Evolutionary conservation across 1,139 yeast genomes (phyloP).

Genomic region (Torulaspora globosa): DNA sequence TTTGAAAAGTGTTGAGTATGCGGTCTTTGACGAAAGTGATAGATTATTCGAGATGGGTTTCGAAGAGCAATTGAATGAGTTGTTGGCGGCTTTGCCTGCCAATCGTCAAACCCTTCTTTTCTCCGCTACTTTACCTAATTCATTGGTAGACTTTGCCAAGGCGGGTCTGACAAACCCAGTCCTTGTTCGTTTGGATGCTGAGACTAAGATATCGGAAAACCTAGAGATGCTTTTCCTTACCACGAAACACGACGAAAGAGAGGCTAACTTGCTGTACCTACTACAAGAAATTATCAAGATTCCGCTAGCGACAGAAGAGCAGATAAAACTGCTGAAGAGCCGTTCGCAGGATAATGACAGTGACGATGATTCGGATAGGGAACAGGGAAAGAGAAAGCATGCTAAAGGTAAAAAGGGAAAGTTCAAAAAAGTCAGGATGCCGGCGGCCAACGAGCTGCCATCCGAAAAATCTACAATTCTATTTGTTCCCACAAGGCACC

Average conservation of each 20-base stretch:
- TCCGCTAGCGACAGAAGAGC: constrained; percentile 71
- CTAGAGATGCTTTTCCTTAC: constrained; percentile 86
- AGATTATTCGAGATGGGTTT: constrained; percentile 96
- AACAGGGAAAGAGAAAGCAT: constrained; percentile 37
- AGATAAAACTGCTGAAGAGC: constrained; percentile 48
- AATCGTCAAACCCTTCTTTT: constrained; percentile 83
- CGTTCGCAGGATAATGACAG: constrained; percentile 45
- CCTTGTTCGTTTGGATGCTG: constrained; percentile 87
- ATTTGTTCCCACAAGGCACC: constrained; percentile 96
- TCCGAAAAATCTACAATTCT: constrained; percentile 83
- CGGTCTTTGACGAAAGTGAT: constrained; percentile 98
- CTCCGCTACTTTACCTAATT: constrained; percentile 90
- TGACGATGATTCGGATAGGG: constrained; percentile 47
- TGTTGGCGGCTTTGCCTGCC: constrained; percentile 76
- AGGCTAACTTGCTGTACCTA: constrained; percentile 72
- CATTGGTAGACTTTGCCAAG: constrained; percentile 92
- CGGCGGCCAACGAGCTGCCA: constrained; percentile 79
- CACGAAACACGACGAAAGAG: constrained; percentile 80
- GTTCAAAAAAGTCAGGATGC: constrained; percentile 54
- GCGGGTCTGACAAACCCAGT: constrained; percentile 94
- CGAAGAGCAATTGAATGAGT: constrained; percentile 87
- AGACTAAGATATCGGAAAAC: constrained; percentile 81
- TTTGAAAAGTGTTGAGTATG: constrained; percentile 75
- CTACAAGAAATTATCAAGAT: constrained; percentile 81
- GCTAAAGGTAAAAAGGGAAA: constrained; percentile 40